Percentiles rank a stretch among this genome's conserved stretches.
phyloP scores from a whole-genome alignment of 2,329 filamentous ascomycete species.

The Fusarium longipes region DNA sequence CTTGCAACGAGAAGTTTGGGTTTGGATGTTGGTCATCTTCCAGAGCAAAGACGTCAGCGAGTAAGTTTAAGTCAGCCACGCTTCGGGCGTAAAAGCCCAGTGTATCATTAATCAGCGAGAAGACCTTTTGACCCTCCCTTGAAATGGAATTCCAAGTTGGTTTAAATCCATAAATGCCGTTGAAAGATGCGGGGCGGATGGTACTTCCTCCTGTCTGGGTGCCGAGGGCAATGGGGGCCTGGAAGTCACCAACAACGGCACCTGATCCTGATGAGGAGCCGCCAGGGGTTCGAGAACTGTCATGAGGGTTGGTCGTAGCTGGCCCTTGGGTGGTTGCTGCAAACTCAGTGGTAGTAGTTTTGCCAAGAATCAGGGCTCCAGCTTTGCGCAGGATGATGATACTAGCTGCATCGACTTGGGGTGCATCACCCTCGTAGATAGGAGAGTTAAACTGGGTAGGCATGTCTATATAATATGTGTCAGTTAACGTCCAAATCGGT shows the following conservation, averaged over 20 bases:
- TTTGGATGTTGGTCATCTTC: constrained; percentile 57
- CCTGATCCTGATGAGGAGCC: constrained; percentile 74
- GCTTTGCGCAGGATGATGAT: constrained; percentile 64
- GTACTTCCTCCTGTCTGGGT: constrained; percentile 72
- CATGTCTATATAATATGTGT: constrained; percentile 55
- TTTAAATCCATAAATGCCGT: constrained; percentile 57
- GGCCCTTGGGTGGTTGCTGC: constrained; percentile 62
- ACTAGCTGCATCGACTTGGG: constrained; percentile 61
- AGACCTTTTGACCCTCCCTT: constrained; percentile 11
- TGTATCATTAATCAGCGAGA: constrained; percentile 62
- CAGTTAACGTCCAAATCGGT: rapidly evolving
- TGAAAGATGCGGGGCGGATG: constrained; percentile 70
- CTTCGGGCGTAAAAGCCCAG: constrained; percentile 65
- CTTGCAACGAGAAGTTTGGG: constrained; percentile 50
- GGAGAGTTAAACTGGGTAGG: constrained; percentile 65
- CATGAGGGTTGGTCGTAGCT: constrained; percentile 69
- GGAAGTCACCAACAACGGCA: constrained; percentile 71
- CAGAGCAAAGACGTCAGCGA: constrained; percentile 64
- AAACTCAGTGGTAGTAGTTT: constrained; percentile 62
- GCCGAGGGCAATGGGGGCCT: constrained; percentile 67
- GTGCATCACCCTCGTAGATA: constrained; percentile 60
- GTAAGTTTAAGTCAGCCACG: constrained; percentile 65
- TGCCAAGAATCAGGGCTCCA: constrained; percentile 63
- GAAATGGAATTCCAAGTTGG: constrained; percentile 35
- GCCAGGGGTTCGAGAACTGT: constrained; percentile 69